Evolutionary conservation across 2,329 filamentous ascomycete species (phyloP).

Genomic region (Aspergillus hortae): DNA sequence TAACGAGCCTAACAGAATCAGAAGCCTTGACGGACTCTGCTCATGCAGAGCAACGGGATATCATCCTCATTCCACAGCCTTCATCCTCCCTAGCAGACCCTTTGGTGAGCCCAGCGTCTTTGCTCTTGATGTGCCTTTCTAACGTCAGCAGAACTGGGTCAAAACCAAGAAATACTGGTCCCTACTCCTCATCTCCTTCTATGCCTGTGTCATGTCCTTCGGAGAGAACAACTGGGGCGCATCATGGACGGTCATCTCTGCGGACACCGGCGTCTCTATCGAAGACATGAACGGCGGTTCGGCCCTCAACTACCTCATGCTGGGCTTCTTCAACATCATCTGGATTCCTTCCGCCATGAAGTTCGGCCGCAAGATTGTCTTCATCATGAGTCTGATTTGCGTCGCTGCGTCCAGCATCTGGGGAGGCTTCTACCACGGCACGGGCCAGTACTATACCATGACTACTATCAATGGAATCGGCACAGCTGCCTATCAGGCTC

Average conservation of each 20-base stretch:
- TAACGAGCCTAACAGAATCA: no score
- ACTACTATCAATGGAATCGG: constrained; percentile 31
- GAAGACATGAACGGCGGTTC: constrained; percentile 42
- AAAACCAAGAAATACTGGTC: constrained; percentile 39
- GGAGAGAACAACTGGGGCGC: constrained; percentile 43
- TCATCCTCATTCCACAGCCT: constrained; percentile 33
- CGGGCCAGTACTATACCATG: constrained; percentile 30
- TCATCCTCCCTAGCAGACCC: constrained; percentile 29
- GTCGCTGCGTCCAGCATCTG: constrained; percentile 30
- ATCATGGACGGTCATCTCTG: constrained; percentile 40
- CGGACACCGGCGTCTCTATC: constrained; percentile 36
- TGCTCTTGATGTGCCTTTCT: not conserved
- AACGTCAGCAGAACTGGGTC: constrained; percentile 27
- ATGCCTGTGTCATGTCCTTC: constrained; percentile 40
- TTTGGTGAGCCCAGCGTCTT: constrained; percentile 12
- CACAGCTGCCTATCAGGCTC: constrained; percentile 36
- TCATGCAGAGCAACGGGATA: constrained; percentile 23
- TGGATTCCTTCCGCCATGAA: constrained; percentile 35
- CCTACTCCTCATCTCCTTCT: constrained; percentile 37
- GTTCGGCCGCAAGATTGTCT: constrained; percentile 32
- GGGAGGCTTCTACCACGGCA: constrained; percentile 24
- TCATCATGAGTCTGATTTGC: constrained; percentile 32
- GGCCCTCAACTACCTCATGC: constrained; percentile 39
- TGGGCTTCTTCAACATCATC: constrained; percentile 42
- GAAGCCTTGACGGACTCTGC: constrained; percentile 19